These are phyloP conservation scores for Circinella umbellata DNA, from an alignment of 371 early-diverging fungal genomes.

Conservation along the genomic window DNA sequence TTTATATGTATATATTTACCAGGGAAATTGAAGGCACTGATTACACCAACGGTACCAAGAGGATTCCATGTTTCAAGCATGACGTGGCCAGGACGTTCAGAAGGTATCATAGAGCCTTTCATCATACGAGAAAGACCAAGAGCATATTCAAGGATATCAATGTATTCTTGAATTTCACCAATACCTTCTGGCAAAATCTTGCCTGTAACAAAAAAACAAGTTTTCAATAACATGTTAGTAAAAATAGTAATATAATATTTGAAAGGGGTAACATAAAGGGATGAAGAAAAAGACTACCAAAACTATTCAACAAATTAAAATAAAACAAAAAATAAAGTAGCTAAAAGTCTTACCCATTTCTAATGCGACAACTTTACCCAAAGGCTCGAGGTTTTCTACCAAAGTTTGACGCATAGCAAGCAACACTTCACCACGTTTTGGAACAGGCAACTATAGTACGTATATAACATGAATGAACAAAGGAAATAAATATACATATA, in stretches of 20 bases:
- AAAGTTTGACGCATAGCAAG: slow-evolving; percentile 92
- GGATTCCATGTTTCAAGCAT: slow-evolving; percentile 98
- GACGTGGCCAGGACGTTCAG: slow-evolving; percentile 93
- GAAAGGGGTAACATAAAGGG: background rate
- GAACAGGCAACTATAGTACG: slow-evolving; percentile 79
- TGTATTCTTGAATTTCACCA: slow-evolving; percentile 98
- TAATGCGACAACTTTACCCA: slow-evolving; percentile 87
- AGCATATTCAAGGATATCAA: slow-evolving; percentile 95
- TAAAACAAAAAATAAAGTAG: too few relatives aligned
- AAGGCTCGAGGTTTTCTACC: slow-evolving; percentile 70
- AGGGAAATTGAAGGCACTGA: slow-evolving; percentile 93
- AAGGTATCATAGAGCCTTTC: slow-evolving; percentile 89
- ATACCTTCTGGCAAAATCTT: slow-evolving; percentile 94
- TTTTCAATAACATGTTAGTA: background rate
- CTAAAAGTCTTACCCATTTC: slow-evolving; percentile 79
- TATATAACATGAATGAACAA: background rate
- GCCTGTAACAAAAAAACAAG: slow-evolving; percentile 12
- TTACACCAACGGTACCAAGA: slow-evolving; percentile 92
- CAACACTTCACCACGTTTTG: slow-evolving; percentile 91
- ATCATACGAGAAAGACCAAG: slow-evolving; percentile 89
- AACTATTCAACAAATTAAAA: too few relatives aligned
- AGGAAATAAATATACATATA: background rate
- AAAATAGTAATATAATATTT: background rate
- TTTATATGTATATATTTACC: slow-evolving; percentile 33
- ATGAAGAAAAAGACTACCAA: too few relatives aligned